phyloP scores from a whole-genome alignment of 1,284 basidiomycete species.

The Phaffia rhodozyma region DNA sequence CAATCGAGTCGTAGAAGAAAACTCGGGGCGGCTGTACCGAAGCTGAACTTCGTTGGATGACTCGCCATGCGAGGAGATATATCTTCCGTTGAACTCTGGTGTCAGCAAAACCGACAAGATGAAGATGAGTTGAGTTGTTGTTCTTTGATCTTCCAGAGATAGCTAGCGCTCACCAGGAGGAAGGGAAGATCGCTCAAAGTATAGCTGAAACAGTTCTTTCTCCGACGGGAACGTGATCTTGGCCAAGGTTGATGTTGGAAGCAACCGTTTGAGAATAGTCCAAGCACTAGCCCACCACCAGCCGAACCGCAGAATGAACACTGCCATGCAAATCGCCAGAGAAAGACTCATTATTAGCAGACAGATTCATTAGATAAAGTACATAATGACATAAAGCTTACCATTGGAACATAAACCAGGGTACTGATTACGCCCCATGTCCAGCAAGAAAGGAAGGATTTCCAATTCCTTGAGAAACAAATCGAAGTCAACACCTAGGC shows the following conservation, averaged over 20 bases:
- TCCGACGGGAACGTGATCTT: constrained; percentile 35
- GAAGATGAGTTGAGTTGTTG: neutral
- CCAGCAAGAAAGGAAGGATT: constrained; percentile 31
- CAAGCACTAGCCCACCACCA: constrained; percentile 42
- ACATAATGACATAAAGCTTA: neutral
- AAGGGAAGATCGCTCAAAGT: constrained; percentile 1
- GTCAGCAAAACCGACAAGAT: neutral
- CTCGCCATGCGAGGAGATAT: constrained; percentile 19
- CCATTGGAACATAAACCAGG: constrained; percentile 30
- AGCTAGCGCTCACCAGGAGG: neutral
- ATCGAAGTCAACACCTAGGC: neutral
- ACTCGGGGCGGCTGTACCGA: constrained; percentile 22
- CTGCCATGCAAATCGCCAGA: constrained; percentile 11
- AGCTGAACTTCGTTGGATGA: constrained; percentile 24
- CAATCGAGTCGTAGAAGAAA: neutral
- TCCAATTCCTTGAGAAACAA: constrained; percentile 31
- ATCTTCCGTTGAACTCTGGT: constrained; percentile 27
- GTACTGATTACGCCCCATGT: constrained; percentile 32
- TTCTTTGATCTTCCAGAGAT: neutral
- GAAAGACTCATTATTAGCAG: neutral
- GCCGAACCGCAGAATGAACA: constrained; percentile 40
- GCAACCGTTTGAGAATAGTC: constrained; percentile 38
- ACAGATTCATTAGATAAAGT: neutral
- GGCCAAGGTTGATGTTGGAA: constrained; percentile 38
- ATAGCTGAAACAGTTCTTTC: constrained; percentile 9